Conservation (phyloP, 352 stramenopile genomes). For the Pythium periplocum region DNA sequence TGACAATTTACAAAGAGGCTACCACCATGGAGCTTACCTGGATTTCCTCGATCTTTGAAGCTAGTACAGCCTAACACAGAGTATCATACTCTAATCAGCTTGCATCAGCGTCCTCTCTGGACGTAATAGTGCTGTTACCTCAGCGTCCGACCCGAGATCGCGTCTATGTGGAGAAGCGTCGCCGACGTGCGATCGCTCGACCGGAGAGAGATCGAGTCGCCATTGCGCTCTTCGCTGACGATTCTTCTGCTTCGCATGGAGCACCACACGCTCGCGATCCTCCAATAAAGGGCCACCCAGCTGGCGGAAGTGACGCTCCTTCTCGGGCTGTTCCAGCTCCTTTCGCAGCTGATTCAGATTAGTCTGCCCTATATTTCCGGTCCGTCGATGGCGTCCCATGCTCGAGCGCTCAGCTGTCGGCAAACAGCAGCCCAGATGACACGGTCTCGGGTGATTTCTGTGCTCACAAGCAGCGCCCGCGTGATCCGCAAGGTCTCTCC, state of each 20-base stretch:
- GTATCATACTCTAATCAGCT: background rate
- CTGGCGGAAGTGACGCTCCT: too few relatives aligned
- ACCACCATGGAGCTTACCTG: conserved; percentile 8
- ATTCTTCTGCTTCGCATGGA: background rate
- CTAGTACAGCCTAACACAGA: conserved; percentile 1
- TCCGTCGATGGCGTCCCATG: too few relatives aligned
- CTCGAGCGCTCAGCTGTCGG: too few relatives aligned
- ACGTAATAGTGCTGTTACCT: background rate
- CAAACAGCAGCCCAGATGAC: too few relatives aligned
- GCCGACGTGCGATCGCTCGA: background rate
- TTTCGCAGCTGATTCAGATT: too few relatives aligned
- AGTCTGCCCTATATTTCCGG: too few relatives aligned
- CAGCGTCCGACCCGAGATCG: background rate
- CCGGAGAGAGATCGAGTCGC: background rate
- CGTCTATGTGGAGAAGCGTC: background rate
- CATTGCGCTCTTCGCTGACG: background rate
- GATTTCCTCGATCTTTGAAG: conserved; percentile 10
- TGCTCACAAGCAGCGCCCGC: too few relatives aligned
- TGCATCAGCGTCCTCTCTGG: background rate
- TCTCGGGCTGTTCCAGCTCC: too few relatives aligned
- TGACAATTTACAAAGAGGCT: background rate
- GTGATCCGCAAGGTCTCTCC: too few relatives aligned
- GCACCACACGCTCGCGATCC: too few relatives aligned
- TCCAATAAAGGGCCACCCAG: too few relatives aligned
- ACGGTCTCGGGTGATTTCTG: too few relatives aligned